These are phyloP conservation scores for Fusarium transvaalense DNA, from an alignment of 2,329 filamentous ascomycete genomes.

Conservation along the genomic window DNA sequence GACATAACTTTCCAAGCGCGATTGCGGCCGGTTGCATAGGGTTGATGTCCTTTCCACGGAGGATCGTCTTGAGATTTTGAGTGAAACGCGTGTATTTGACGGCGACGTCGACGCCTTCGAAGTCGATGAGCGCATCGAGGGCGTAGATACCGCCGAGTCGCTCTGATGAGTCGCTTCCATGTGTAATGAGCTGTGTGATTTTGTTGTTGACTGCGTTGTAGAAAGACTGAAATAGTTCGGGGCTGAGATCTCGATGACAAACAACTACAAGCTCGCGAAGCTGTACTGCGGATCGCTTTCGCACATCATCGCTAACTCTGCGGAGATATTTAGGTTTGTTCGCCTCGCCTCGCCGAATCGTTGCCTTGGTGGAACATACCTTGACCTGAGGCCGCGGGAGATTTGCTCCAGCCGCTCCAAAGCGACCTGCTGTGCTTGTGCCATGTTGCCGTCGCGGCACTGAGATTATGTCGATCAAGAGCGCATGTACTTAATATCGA, in stretches of 20 bases:
- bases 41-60: slow-evolving; percentile 90
- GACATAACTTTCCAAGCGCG: slow-evolving; percentile 89
- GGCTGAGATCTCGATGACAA: slow-evolving; percentile 77
- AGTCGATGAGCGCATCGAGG: slow-evolving; percentile 92
- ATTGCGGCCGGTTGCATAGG: slow-evolving; percentile 92
- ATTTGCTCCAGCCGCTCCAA: slow-evolving; percentile 68
- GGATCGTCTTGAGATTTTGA: slow-evolving; percentile 86
- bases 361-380: slow-evolving; percentile 54
- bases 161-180: slow-evolving; percentile 88
- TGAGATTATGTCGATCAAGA: slow-evolving; percentile 39
- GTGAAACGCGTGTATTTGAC: slow-evolving; percentile 96
- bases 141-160: slow-evolving; percentile 92
- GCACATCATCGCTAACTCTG: slow-evolving; percentile 61
- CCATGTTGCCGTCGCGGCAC: slow-evolving; percentile 53
- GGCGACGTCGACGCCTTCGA: slow-evolving; percentile 92
- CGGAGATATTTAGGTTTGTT: slow-evolving; percentile 38
- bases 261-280: slow-evolving; percentile 67
- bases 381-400: slow-evolving; percentile 67
- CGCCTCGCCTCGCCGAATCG: neutral
- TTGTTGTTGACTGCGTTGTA: slow-evolving; percentile 69
- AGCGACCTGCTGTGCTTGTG: slow-evolving; percentile 64
- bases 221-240: slow-evolving; percentile 78
- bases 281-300: slow-evolving; percentile 66
- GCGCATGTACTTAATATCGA: slow-evolving; percentile 47
- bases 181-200: slow-evolving; percentile 77